These are phyloP conservation scores for Trichosporon sp. DNA, from an alignment of 1,284 basidiomycete species.

Conservation along the genomic window DNA sequence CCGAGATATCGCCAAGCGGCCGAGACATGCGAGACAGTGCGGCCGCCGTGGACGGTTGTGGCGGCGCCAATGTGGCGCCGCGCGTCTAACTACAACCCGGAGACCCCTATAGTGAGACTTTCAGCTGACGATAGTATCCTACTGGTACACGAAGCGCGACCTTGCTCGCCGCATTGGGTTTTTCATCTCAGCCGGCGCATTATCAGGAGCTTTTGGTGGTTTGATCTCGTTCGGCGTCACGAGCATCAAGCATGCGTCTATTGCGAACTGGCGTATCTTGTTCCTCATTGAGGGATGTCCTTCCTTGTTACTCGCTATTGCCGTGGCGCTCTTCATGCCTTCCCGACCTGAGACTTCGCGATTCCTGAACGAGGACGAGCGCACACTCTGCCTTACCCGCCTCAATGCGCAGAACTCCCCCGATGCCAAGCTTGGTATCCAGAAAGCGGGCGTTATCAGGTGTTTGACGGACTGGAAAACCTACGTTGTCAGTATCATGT, in stretches of 20 bases:
- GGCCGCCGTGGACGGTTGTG: no score
- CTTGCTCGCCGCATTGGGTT: constrained; percentile 49
- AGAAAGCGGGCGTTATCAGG: constrained; percentile 53
- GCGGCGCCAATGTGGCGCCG: constrained; percentile 2
- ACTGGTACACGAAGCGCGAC: constrained; percentile 49
- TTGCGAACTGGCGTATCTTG: constrained; percentile 39
- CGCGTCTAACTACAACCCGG: constrained; percentile 9
- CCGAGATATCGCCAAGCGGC: no score
- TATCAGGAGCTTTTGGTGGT: constrained; percentile 46
- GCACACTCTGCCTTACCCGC: constrained; percentile 64
- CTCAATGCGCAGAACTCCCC: constrained; percentile 64
- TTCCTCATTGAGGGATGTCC: constrained; percentile 57
- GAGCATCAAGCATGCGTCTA: constrained; percentile 30
- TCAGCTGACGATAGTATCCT: constrained; percentile 6
- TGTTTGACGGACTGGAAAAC: constrained; percentile 60
- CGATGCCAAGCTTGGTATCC: constrained; percentile 51
- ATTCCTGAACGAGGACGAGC: constrained; percentile 65
- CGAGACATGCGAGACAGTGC: no score
- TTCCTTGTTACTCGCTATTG: constrained; percentile 58
- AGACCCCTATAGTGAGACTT: no score
- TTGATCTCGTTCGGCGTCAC: constrained; percentile 44
- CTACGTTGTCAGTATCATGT: constrained; percentile 54
- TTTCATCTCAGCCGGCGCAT: constrained; percentile 49
- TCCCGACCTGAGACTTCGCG: constrained; percentile 68
- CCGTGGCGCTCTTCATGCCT: constrained; percentile 64